A percentile compares a stretch with the other conserved stretches of the same genome.
Evolutionary conservation across 2,329 filamentous ascomycete genomes (phyloP).

Genomic region (Dactylellina sp.): DNA sequence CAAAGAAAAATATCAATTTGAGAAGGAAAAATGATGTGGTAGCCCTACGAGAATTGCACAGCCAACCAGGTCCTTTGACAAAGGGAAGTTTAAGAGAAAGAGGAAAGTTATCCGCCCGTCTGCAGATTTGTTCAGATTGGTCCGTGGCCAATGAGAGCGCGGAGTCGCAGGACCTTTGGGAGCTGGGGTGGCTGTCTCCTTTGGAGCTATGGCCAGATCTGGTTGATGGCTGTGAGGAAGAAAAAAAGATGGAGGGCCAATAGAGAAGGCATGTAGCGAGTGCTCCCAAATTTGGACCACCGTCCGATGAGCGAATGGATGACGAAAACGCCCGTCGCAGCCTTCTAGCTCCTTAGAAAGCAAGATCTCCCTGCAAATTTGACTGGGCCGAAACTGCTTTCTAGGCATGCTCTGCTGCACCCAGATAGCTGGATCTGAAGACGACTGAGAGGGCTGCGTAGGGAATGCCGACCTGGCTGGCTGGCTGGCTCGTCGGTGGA

Average conservation of each 20-base stretch:
- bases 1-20: neutral
- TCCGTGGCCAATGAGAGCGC: conserved; percentile 27
- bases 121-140: conserved; percentile 5
- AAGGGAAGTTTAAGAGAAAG: conserved; percentile 38
- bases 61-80: conserved; percentile 6
- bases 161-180: neutral
- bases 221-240: conserved; percentile 15
- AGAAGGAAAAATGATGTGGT: neutral
- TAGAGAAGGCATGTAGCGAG: conserved; percentile 3
- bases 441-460: neutral
- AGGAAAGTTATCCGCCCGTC: conserved; percentile 35
- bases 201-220: conserved; percentile 26
- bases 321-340: conserved; percentile 29
- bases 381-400: conserved; percentile 24
- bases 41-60: conserved; percentile 3
- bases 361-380: neutral
- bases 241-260: conserved; percentile 20
- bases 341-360: too few species aligned
- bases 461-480: conserved; percentile 6
- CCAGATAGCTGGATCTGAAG: neutral
- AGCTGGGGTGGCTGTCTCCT: conserved; percentile 10
- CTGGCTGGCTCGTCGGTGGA: neutral
- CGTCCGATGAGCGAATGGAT: conserved; percentile 42
- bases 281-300: conserved; percentile 36
- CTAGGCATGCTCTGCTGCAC: conserved; percentile 25